Evolutionary conservation across 345 rosid species (phyloP), one percentile per base, ranked within the genome.

Genomic region (Draba incana): DNA sequence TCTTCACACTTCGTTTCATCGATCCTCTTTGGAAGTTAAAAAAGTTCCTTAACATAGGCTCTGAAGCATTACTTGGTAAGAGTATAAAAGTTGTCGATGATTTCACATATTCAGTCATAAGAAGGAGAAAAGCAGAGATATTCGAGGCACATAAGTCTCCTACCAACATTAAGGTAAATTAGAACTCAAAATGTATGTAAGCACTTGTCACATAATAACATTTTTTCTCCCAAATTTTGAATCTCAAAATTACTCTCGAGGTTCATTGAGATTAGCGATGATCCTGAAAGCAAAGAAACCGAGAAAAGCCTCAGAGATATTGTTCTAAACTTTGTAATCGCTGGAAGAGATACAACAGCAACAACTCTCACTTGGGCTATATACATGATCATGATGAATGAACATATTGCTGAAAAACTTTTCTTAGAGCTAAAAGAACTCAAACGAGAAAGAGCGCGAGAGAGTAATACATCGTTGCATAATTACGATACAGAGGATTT

Each of bases 281-380:
- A 86, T 23, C 88, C 90, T 0, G 88, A 83, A 41, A 82, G 62
- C 81, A 83, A 85, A 48, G 57, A 71, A 59, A 84, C 86, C 3
- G 92, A 87, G 59, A 92, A 83, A 76, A 82, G 90, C 69, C 96
- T 90, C 0, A 87, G 97, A 74, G 97, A 93, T 75, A 79, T 90
- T 16, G 87, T 93, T 48, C 87, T 93, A 8, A 90, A 93, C 82
- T 93, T 93, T 71, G 96, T 90, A 24, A 90, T 93, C 1, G 97
- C 97, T 24, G 97, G 98, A n/a, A 75, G 98, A 38, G 98, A 93
- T 78, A 93, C 98, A 10, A 90, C 98, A 15, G 97, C 98, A 30
- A 84, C 97, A 64, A 93, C 98, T 76, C 90, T 93, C 35, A 85
- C 94, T 20, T 90, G 98, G 98, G 93, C 90, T 3, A 75, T 87